These are phyloP conservation scores for Jimgerdemannia lactiflua DNA, from an alignment of 192 early-diverging fungal genomes.

Conservation along the genomic window DNA sequence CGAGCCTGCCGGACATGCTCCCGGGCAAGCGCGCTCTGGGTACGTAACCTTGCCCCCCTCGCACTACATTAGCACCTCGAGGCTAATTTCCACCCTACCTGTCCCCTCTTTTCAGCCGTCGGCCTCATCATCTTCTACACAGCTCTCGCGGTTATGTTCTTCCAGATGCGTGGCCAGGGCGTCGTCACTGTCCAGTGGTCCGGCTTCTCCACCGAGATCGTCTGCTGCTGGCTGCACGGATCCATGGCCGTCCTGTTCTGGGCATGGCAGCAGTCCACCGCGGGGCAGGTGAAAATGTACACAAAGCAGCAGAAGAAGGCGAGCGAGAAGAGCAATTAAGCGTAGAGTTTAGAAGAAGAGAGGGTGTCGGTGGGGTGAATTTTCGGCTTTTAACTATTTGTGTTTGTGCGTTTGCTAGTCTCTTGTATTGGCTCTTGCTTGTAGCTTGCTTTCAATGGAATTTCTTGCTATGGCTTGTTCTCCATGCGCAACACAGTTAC, in stretches of 20 bases:
- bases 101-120: background rate
- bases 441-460: too few species aligned
- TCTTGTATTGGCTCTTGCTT: too few species aligned
- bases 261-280: background rate
- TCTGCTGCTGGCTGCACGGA: background rate
- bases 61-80: too few species aligned
- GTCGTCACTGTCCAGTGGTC: background rate
- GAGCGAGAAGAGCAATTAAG: background rate
- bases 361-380: too few species aligned
- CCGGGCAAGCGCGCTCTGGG: background rate
- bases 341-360: too few species aligned
- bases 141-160: background rate
- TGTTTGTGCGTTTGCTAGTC: too few species aligned
- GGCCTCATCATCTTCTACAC: background rate
- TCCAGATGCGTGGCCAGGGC: background rate
- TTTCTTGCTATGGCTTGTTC: too few species aligned
- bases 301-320: background rate
- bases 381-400: too few species aligned
- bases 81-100: too few species aligned
- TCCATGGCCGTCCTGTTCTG: background rate
- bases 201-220: background rate
- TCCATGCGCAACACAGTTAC: too few species aligned
- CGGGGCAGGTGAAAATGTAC: background rate
- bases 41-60: background rate
- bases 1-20: background rate